These are phyloP conservation scores for Candida buenavistaensis DNA, from an alignment of 1,139 yeast genomes.

Conservation along the genomic window DNA sequence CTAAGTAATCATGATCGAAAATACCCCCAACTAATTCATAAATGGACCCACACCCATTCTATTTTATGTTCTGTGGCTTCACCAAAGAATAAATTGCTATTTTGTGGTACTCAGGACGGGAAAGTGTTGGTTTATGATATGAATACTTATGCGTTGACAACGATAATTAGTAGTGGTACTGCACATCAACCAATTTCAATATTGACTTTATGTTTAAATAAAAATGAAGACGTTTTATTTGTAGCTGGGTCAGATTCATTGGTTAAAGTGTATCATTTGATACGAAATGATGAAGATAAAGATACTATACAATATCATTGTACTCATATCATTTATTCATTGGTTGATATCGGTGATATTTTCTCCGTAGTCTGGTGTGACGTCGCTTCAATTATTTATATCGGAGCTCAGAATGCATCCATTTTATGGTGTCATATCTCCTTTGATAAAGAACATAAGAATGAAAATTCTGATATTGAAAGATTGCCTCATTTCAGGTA, in stretches of 20 bases:
- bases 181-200: constrained; percentile 73
- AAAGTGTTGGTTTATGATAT: constrained; percentile 72
- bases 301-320: constrained; percentile 26
- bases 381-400: constrained; percentile 58
- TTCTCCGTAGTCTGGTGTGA: constrained; percentile 79
- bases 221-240: constrained; percentile 63
- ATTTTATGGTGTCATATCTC: constrained; percentile 64
- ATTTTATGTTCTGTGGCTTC: constrained; percentile 77
- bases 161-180: constrained; percentile 30
- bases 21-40: constrained; percentile 49
- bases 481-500: constrained; percentile 78
- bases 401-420: constrained; percentile 93
- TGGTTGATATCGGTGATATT: constrained; percentile 90
- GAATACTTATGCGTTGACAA: constrained; percentile 55
- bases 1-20: too few species aligned
- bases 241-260: constrained; percentile 91
- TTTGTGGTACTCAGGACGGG: constrained; percentile 96
- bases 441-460: constrained; percentile 11
- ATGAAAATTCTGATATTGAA: constrained; percentile 17
- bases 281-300: background rate
- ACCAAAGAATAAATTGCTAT: constrained; percentile 56
- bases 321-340: constrained; percentile 71
- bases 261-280: constrained; percentile 87
- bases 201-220: constrained; percentile 60
- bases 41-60: constrained; percentile 74